Percentiles rank a stretch among this genome's conserved stretches.
Conservation (phyloP, 345 rosid genomes). For the Melastoma malabathricum region DNA sequence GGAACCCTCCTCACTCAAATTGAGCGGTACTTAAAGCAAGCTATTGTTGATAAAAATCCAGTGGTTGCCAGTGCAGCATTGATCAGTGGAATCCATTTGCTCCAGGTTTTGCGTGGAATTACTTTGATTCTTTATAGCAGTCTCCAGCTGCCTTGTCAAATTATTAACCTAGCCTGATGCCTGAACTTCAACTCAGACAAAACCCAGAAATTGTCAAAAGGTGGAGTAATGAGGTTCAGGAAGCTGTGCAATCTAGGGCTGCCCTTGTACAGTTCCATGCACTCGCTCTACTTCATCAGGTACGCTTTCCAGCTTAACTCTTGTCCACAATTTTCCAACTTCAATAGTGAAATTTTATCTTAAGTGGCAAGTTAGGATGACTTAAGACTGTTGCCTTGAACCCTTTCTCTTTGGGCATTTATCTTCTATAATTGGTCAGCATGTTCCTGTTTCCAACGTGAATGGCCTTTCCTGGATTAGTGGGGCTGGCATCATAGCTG, state of each 20-base stretch:
- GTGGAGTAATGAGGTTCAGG: constrained; percentile 99
- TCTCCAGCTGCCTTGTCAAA: not conserved
- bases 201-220: constrained; percentile 91
- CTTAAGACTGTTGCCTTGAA: too few relatives aligned
- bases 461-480: too few relatives aligned
- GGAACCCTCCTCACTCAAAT: constrained; percentile 90
- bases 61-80: constrained; percentile 98
- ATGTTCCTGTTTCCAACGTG: too few relatives aligned
- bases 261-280: constrained; percentile 99
- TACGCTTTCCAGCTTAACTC: too few relatives aligned
- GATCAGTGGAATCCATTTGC: constrained; percentile 92
- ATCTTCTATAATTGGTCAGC: too few relatives aligned
- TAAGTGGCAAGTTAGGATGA: too few relatives aligned
- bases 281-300: constrained; percentile 84
- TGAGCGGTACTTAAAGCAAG: constrained; percentile 93
- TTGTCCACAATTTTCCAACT: too few relatives aligned
- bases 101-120: constrained; percentile 39
- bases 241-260: constrained; percentile 94
- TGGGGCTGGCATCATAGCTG: too few relatives aligned
- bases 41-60: constrained; percentile 96
- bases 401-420: too few relatives aligned
- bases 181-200: constrained; percentile 31
- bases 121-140: not conserved
- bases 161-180: too few relatives aligned
- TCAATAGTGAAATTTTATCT: too few relatives aligned